phyloP scores from a whole-genome alignment of 164 flowering plant species.

The Aristolochia californica region DNA sequence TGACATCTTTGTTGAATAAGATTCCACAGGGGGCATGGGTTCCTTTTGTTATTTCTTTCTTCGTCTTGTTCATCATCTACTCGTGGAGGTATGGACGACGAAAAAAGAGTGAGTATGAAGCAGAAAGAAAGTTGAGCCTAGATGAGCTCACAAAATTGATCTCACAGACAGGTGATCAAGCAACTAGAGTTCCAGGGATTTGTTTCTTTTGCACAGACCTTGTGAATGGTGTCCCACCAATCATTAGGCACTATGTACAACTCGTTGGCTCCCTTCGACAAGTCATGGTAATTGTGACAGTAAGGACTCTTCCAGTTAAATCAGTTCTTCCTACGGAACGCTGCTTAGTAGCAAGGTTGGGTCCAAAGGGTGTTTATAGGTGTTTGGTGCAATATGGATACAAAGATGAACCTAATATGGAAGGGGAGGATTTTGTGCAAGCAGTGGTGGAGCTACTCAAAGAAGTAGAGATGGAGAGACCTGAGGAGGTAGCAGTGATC shows the following conservation, averaged over 20 bases:
- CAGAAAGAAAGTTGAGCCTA: conserved; percentile 9
- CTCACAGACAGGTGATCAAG: neutral
- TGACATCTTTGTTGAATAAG: conserved; percentile 21
- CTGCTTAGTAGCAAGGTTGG: conserved; percentile 8
- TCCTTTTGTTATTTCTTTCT: conserved; percentile 15
- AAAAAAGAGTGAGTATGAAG: conserved; percentile 14
- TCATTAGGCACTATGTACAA: conserved; percentile 17
- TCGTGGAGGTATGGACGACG: conserved; percentile 21
- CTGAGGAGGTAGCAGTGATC: conserved; percentile 7
- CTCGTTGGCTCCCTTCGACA: conserved; percentile 3
- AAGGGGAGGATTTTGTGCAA: conserved; percentile 11
- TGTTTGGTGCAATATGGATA: conserved; percentile 22
- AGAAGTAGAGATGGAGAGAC: neutral
- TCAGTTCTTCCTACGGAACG: conserved; percentile 16
- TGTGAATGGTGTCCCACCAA: conserved; percentile 20
- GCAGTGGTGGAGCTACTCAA: conserved; percentile 8
- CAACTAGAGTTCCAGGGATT: conserved; percentile 11
- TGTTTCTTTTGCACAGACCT: conserved; percentile 25
- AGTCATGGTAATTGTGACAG: conserved; percentile 7
- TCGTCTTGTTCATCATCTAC: conserved; percentile 13
- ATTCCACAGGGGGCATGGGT: conserved; percentile 23
- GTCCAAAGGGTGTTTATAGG: conserved; percentile 13
- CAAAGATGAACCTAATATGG: conserved; percentile 12
- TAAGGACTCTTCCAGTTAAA: conserved; percentile 10
- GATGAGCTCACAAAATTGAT: conserved; percentile 11